Conservation (phyloP, 768 basidiomycete genomes). For the Podaxis sp. region DNA sequence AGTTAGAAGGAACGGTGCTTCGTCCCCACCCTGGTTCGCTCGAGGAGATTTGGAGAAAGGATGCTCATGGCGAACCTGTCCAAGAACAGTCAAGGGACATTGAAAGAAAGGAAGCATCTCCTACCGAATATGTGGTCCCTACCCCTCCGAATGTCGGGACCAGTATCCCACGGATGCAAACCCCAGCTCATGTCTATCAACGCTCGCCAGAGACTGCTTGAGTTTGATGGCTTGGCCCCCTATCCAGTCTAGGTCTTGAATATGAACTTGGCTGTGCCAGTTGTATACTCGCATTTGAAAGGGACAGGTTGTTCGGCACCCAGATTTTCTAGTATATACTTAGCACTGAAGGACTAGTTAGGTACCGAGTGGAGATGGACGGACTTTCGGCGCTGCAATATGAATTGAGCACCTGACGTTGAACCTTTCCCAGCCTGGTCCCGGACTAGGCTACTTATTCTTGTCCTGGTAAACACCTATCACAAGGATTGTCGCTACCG, state of each 20-base stretch:
- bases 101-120: neutral
- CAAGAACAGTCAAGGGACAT: neutral
- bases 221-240: neutral
- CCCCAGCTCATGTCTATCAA: slow-evolving; percentile 1
- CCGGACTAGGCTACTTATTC: too few relatives aligned
- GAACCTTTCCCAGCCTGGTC: too few relatives aligned
- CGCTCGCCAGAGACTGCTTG: neutral
- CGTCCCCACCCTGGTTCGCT: slow-evolving; percentile 19
- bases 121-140: neutral
- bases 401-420: neutral
- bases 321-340: neutral
- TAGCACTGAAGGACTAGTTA: neutral
- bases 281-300: neutral
- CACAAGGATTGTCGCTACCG: too few relatives aligned
- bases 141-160: neutral
- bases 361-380: neutral
- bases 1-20: slow-evolving; percentile 26
- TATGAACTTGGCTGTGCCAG: neutral
- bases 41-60: slow-evolving; percentile 11
- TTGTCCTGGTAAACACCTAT: too few relatives aligned
- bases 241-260: neutral
- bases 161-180: neutral
- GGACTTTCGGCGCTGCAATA: neutral
- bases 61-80: slow-evolving; percentile 6
- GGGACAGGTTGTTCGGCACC: neutral